Percentiles rank a stretch among this genome's conserved stretches.
Evolutionary conservation across 768 basidiomycete species (phyloP).

Genomic region (Mycena kentingensis): DNA sequence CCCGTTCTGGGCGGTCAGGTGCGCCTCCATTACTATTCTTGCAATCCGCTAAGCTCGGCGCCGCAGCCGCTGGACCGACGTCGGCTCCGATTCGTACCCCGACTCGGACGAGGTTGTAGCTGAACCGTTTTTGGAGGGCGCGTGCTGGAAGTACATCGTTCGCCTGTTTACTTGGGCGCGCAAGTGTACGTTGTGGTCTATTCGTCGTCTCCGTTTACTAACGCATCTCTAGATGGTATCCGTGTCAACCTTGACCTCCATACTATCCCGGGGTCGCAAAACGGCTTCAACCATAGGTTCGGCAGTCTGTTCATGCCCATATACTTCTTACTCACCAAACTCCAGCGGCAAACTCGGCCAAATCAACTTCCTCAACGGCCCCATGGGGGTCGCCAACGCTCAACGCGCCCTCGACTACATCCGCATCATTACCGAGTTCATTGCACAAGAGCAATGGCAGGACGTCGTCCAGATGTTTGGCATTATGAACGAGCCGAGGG

Average conservation of each 20-base stretch:
- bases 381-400: constrained; percentile 72
- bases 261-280: constrained; percentile 62
- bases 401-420: constrained; percentile 64
- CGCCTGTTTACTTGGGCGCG: constrained; percentile 49
- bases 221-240: too few species aligned
- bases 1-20: constrained; percentile 64
- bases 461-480: constrained; percentile 66
- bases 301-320: too few species aligned
- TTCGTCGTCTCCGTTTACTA: too few species aligned
- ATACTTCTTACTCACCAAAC: too few species aligned
- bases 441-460: constrained; percentile 75
- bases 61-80: constrained; percentile 36
- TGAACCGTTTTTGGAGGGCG: constrained; percentile 63
- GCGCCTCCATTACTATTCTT: background rate
- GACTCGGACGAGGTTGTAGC: constrained; percentile 47
- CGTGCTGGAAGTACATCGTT: constrained; percentile 54
- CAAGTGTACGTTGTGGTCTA: too few species aligned
- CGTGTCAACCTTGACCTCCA: constrained; percentile 66
- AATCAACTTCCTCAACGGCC: constrained; percentile 54
- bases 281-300: constrained; percentile 33
- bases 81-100: background rate
- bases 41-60: background rate
- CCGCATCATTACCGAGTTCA: constrained; percentile 78
- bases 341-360: constrained; percentile 49
- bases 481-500: constrained; percentile 63